Conservation (phyloP, 169 alveolate genomes). For the Plasmodium sp. region DNA sequence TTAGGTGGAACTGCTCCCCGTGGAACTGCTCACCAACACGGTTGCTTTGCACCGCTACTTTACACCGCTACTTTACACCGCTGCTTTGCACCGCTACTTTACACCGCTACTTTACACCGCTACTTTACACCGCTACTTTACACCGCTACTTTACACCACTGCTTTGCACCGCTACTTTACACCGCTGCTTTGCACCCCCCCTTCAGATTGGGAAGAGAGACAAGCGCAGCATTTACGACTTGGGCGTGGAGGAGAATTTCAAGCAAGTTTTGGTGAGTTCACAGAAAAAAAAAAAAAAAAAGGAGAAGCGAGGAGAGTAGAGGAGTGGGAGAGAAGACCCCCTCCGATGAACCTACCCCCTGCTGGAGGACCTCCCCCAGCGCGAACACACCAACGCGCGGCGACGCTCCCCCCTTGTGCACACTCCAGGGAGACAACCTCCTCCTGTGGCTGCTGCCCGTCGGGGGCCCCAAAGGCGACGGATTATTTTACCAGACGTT, state of each 20-base stretch:
- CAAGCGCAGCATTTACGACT: conserved; percentile 36
- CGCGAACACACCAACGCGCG: background rate
- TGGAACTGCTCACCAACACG: background rate
- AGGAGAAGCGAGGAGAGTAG: background rate
- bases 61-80: background rate
- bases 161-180: background rate
- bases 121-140: background rate
- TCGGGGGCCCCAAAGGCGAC: conserved; percentile 53
- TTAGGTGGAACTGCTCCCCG: background rate
- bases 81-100: background rate
- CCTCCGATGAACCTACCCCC: background rate
- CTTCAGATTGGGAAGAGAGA: conserved; percentile 23
- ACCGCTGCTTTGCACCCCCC: background rate
- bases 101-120: background rate
- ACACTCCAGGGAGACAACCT: conserved; percentile 33
- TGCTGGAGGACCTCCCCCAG: background rate
- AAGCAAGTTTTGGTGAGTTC: conserved; percentile 42
- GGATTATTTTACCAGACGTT: conserved; percentile 31
- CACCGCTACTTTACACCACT: background rate
- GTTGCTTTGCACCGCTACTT: background rate
- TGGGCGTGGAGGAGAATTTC: conserved; percentile 63
- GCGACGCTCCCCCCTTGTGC: background rate
- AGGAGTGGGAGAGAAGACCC: background rate
- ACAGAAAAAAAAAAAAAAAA: background rate
- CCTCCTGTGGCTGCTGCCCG: conserved; percentile 30